A percentile compares a stretch with the other conserved stretches of the same genome.
phyloP scores from a whole-genome alignment of 2,329 filamentous ascomycete genomes.

The Gaeumannomyces tritici region DNA sequence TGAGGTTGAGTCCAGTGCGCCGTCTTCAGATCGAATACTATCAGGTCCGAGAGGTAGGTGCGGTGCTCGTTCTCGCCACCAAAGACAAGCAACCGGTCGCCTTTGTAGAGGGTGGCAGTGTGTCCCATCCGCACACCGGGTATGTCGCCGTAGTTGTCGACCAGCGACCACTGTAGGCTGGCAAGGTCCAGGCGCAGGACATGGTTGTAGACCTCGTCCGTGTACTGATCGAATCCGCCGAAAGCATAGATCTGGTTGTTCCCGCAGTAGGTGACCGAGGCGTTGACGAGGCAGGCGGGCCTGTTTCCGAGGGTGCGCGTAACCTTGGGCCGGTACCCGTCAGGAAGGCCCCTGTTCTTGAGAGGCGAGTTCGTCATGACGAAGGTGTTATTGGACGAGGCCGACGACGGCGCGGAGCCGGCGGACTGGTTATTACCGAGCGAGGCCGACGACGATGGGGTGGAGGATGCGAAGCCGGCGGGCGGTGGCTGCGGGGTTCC shows the following conservation, averaged over 20 bases:
- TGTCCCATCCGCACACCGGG: constrained; percentile 96
- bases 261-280: constrained; percentile 96
- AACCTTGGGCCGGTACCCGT: constrained; percentile 78
- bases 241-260: constrained; percentile 98
- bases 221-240: constrained; percentile 97
- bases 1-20: constrained; percentile 93
- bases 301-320: constrained; percentile 69
- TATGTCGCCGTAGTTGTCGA: constrained; percentile 98
- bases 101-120: constrained; percentile 87
- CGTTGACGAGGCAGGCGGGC: constrained; percentile 92
- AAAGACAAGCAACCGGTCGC: constrained; percentile 92
- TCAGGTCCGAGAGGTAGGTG: constrained; percentile 89
- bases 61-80: constrained; percentile 97
- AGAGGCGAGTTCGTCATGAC: constrained; percentile 82
- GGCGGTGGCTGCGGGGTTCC: not conserved
- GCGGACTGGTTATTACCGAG: not conserved
- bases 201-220: constrained; percentile 98
- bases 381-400: constrained; percentile 68
- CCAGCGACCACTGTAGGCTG: constrained; percentile 85
- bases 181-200: constrained; percentile 81
- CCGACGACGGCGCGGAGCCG: constrained; percentile 25
- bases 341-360: constrained; percentile 53
- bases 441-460: not conserved
- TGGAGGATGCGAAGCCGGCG: not conserved
- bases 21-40: constrained; percentile 89